phyloP scores from a whole-genome alignment of 208 protist species.

The Acanthamoeba triangularis region DNA sequence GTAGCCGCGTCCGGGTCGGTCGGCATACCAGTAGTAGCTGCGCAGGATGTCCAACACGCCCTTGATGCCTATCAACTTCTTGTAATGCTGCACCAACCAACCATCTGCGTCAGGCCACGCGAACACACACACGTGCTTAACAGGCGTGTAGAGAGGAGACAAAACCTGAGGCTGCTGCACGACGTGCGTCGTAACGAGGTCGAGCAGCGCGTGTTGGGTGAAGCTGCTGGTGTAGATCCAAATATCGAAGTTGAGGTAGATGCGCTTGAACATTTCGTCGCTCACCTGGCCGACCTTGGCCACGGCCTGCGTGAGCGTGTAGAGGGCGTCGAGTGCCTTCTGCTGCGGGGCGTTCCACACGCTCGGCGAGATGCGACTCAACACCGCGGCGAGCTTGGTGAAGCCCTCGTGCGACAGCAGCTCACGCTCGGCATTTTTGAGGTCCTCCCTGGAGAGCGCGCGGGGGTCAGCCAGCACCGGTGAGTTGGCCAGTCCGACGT shows the following conservation, averaged over 20 bases:
- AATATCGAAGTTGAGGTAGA: conserved; percentile 72
- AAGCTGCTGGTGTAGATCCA: conserved; percentile 70
- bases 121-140: too few relatives aligned
- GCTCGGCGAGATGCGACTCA: neutral
- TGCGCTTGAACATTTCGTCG: conserved; percentile 70
- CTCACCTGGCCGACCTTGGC: neutral
- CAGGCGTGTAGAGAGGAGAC: neutral
- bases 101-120: neutral
- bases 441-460: neutral
- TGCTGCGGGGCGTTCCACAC: conserved; percentile 63
- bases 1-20: conserved; percentile 6
- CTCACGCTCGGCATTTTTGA: conserved; percentile 32
- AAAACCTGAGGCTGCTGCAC: conserved; percentile 57
- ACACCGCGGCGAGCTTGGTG: conserved; percentile 13
- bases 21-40: conserved; percentile 52
- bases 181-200: conserved; percentile 43
- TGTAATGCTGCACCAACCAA: conserved; percentile 39
- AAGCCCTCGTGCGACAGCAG: conserved; percentile 58
- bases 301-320: conserved; percentile 3
- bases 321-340: conserved; percentile 33
- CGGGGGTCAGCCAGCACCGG: neutral
- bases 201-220: conserved; percentile 53
- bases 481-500: neutral
- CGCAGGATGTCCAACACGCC: conserved; percentile 63
- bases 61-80: conserved; percentile 27